A percentile compares a stretch with the other conserved stretches of the same genome.
phyloP scores from a whole-genome alignment of 2,329 filamentous ascomycete species.

The Talaromyces sp. region DNA sequence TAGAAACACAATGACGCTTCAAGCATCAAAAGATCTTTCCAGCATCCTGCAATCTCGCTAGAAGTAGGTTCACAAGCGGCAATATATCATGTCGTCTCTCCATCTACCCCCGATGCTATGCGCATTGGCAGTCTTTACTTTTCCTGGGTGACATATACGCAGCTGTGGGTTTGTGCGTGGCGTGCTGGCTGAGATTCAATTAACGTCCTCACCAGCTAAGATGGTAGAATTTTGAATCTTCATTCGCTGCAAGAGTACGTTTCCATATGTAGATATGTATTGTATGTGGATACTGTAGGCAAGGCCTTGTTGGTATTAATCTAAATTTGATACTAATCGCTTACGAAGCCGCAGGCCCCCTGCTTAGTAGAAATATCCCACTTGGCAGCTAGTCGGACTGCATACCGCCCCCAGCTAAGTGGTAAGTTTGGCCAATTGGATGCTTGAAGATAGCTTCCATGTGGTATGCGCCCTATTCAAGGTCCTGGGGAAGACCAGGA shows the following conservation, averaged over 20 bases:
- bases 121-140: not conserved
- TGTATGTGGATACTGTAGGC: not conserved
- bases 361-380: no score
- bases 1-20: no score
- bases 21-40: no score
- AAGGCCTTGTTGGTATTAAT: no score
- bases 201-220: not conserved
- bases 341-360: not conserved
- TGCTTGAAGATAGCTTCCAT: not conserved
- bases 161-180: no score
- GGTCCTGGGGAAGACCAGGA: not conserved
- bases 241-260: not conserved
- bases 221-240: not conserved
- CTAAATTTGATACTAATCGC: no score
- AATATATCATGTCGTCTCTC: not conserved
- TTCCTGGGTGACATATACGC: no score
- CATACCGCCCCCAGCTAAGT: not conserved
- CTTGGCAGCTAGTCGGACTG: not conserved
- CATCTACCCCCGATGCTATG: not conserved
- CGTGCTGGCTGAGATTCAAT: not conserved
- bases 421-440: not conserved
- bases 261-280: no score
- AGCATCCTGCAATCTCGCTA: not conserved
- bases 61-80: not conserved
- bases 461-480: not conserved